Base-by-base conservation (phyloP, 805 yeast genomes). In the Nematodospora valgi region DNA sequence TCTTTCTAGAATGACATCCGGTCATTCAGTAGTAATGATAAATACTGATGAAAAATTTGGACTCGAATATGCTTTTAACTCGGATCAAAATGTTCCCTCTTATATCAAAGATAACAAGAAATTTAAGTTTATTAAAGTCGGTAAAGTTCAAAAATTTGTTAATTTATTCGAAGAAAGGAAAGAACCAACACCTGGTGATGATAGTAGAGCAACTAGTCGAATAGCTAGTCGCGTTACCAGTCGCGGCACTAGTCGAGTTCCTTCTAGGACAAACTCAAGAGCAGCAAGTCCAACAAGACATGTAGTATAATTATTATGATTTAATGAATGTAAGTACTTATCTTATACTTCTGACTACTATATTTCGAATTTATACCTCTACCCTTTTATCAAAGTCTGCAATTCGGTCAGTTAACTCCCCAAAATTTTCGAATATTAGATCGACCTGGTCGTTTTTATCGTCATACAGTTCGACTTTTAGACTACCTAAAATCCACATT, bases 401-500 rank as follows among this genome's bases (percentile, higher is more conserved):
- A 4, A 61, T 59, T 25, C 46, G 46, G 19, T 59, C 62, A 2
- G 66, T 62, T 38, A 62, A 49, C 19, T 47, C 42, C 38, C 61
- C 60, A 45, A 66, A 66, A 44, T 62, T 56, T 5, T 44, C 46
- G 29, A 59, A 62, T 3, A 63, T 51, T 9, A 42, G 37, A 34
- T 52, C 42, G 4, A 53, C 35, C 11, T 61, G 54, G 12, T 39
- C 35, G 2, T 33, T 33, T 1, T 41, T 28, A 7, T 49, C 48
- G n/a, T n/a, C n/a, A n/a, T n/a, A n/a, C n/a, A n/a, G n/a, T n/a
- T n/a, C n/a, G 10, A 62, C 65, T 25, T 72, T 72, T 35, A 75
- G 57, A 16, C 76, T 74, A 3, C 79, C 80, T 35, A 77, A 52
- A 26, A 76, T 69, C 82, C 82, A 77, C 3, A 72, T 64, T 49